Evolutionary conservation across 768 basidiomycete species (phyloP).

Genomic region (Ramaria rubella): DNA sequence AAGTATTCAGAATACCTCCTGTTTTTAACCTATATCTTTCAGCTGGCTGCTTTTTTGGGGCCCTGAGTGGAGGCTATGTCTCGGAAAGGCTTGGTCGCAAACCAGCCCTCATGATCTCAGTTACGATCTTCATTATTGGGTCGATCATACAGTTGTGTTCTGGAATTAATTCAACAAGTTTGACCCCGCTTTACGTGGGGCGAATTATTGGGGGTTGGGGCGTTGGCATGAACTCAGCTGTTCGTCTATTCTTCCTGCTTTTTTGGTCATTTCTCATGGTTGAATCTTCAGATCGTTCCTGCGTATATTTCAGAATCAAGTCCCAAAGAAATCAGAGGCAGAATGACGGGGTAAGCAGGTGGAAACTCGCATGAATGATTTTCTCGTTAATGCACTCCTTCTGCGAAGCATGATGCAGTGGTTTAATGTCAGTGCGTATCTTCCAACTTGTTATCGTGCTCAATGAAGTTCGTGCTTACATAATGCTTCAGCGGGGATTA

Average conservation of each 20-base stretch:
- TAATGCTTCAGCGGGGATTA: conserved; percentile 2
- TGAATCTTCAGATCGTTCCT: conserved; percentile 29
- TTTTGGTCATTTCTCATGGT: neutral
- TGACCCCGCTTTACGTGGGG: conserved; percentile 20
- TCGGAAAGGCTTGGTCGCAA: conserved; percentile 42
- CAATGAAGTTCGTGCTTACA: neutral
- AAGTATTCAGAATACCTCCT: conserved; percentile 1
- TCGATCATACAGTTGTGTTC: conserved; percentile 40
- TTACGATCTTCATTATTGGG: conserved; percentile 41
- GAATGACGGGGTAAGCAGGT: conserved; percentile 30
- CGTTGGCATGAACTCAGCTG: conserved; percentile 13
- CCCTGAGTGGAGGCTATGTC: conserved; percentile 34
- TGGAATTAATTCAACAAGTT: conserved; percentile 32
- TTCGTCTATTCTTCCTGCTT: neutral
- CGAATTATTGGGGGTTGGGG: conserved; percentile 14
- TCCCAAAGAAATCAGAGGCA: conserved; percentile 41
- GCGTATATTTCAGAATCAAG: conserved; percentile 47
- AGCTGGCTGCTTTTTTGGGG: conserved; percentile 30
- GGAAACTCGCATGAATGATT: neutral
- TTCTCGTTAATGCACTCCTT: neutral
- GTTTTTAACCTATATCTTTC: neutral
- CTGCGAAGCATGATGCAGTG: conserved; percentile 13
- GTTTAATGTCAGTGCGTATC: conserved; percentile 8
- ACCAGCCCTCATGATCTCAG: conserved; percentile 37
- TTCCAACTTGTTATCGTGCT: neutral